A percentile compares a stretch with the other conserved stretches of the same genome.
Conservation (phyloP, 2,329 filamentous ascomycete genomes). For the Parascedosporium putredinis region DNA sequence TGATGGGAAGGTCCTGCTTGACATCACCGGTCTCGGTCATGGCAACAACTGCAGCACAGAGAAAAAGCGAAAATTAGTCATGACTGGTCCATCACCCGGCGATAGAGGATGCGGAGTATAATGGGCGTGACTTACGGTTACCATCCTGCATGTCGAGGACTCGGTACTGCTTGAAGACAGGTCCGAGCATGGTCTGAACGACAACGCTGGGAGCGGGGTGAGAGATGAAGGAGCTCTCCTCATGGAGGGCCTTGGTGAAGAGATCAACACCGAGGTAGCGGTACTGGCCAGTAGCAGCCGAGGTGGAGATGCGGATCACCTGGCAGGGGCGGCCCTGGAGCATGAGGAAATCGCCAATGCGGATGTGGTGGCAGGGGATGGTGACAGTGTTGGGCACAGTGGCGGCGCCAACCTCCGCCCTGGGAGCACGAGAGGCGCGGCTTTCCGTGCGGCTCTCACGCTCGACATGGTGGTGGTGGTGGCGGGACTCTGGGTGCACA, state of each 20-base stretch:
- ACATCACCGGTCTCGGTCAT: constrained; percentile 99
- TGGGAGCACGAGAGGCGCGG: constrained; percentile 19
- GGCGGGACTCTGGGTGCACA: constrained; percentile 36
- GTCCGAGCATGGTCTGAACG: constrained; percentile 98
- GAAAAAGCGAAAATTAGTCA: too few relatives aligned
- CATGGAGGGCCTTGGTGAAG: constrained; percentile 98
- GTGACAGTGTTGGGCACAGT: constrained; percentile 73
- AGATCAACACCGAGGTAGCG: constrained; percentile 99
- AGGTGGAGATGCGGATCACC: constrained; percentile 99
- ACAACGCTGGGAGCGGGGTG: constrained; percentile 94
- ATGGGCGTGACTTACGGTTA: constrained; percentile 29
- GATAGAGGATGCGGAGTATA: too few relatives aligned
- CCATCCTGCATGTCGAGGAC: constrained; percentile 92
- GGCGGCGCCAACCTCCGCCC: constrained; percentile 20
- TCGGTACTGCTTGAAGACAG: constrained; percentile 99
- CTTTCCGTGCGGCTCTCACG: constrained; percentile 30
- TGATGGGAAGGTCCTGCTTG: constrained; percentile 88
- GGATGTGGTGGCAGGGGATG: constrained; percentile 99
- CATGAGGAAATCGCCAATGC: constrained; percentile 96
- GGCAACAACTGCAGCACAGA: constrained; percentile 64
- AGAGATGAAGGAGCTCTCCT: constrained; percentile 96
- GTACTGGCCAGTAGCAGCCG: constrained; percentile 95
- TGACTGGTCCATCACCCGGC: too few relatives aligned
- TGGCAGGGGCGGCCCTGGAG: constrained; percentile 98
- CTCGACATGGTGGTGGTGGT: constrained; percentile 37